A percentile compares a stretch with the other conserved stretches of the same genome.
Evolutionary conservation across 2,329 filamentous ascomycete species (phyloP).

Genomic region (Thermomyces lanuginosus): DNA sequence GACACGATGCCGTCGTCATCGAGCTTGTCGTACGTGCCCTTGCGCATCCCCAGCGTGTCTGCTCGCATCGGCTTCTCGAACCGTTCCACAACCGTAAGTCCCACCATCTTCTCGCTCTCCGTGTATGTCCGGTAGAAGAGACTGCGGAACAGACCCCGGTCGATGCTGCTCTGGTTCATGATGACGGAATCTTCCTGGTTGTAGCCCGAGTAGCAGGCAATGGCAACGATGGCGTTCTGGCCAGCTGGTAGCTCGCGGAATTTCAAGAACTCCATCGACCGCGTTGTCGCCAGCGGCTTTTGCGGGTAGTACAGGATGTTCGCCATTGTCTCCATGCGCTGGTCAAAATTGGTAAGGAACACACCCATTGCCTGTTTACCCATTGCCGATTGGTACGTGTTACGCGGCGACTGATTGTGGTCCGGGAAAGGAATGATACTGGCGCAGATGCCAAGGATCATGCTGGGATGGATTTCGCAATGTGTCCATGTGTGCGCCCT

Average conservation of each 20-base stretch:
- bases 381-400: slow-evolving; percentile 98
- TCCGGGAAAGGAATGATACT: slow-evolving; percentile 99
- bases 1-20: slow-evolving; percentile 92
- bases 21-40: slow-evolving; percentile 91
- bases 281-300: slow-evolving; percentile 87
- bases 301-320: slow-evolving; percentile 98
- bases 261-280: slow-evolving; percentile 96
- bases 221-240: slow-evolving; percentile 96
- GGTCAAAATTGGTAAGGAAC: slow-evolving; percentile 89
- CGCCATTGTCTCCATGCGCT: slow-evolving; percentile 98
- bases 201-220: slow-evolving; percentile 93
- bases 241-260: slow-evolving; percentile 94
- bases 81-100: slow-evolving; percentile 77
- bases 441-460: slow-evolving; percentile 96
- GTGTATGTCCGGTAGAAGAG: slow-evolving; percentile 96
- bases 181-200: slow-evolving; percentile 99
- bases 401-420: slow-evolving; percentile 94
- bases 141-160: slow-evolving; percentile 91
- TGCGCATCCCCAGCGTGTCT: slow-evolving; percentile 83
- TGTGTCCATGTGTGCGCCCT: slow-evolving; percentile 89
- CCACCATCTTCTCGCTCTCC: slow-evolving; percentile 90
- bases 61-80: slow-evolving; percentile 89
- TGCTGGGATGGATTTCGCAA: slow-evolving; percentile 97
- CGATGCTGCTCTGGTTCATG: slow-evolving; percentile 99
- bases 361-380: slow-evolving; percentile 99